phyloP scores from a whole-genome alignment of 148 eudicot genomes.

The Camellia japonica region DNA sequence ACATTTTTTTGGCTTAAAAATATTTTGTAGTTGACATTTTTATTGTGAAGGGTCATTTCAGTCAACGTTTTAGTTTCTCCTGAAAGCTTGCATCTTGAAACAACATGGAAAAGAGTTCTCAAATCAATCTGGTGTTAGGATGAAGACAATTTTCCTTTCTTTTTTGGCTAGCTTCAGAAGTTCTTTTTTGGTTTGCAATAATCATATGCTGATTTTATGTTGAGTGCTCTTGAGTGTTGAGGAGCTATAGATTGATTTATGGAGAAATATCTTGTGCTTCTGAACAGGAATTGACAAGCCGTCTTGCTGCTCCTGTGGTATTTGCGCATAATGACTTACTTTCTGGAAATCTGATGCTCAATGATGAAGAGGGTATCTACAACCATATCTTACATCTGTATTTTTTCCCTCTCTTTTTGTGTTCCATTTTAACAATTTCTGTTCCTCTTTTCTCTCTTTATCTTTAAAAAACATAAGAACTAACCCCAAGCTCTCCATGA shows the following conservation, averaged over 20 bases:
- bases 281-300: constrained; percentile 70
- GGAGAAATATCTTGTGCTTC: constrained; percentile 22
- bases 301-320: constrained; percentile 77
- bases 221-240: neutral
- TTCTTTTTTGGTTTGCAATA: neutral
- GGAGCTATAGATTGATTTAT: constrained; percentile 12
- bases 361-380: constrained; percentile 72
- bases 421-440: neutral
- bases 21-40: neutral
- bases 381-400: neutral
- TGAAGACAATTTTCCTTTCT: neutral
- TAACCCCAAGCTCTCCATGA: neutral
- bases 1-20: too few relatives aligned
- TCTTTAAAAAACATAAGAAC: neutral
- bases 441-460: neutral
- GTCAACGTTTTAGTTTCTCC: neutral
- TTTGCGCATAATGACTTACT: constrained; percentile 93
- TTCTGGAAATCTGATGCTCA: constrained; percentile 91
- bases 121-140: neutral
- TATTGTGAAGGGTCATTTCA: neutral
- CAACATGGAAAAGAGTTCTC: neutral
- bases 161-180: constrained; percentile 6
- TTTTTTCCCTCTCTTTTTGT: neutral
- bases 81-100: constrained; percentile 4
- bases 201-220: neutral